Percentiles rank a stretch among this genome's conserved stretches.
Conservation (phyloP, 192 early-diverging fungal genomes). For the Paraglomus brasilianum region DNA sequence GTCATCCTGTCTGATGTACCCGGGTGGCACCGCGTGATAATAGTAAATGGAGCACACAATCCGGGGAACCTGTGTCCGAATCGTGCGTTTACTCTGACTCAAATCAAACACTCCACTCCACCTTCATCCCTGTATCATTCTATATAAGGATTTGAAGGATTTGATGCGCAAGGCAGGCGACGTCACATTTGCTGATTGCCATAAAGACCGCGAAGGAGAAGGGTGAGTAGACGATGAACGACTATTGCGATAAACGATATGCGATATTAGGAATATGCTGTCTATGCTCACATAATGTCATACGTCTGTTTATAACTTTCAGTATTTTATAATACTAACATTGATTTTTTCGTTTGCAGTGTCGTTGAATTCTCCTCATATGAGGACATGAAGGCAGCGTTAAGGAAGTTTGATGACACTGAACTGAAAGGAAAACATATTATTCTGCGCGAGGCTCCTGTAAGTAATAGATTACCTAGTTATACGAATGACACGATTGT, state of each 20-base stretch:
- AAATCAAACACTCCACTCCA: constrained; percentile 25
- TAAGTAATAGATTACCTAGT: no score
- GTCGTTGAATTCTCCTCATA: constrained; percentile 85
- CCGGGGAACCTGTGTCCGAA: constrained; percentile 23
- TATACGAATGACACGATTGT: neutral
- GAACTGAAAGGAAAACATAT: constrained; percentile 68
- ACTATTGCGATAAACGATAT: neutral
- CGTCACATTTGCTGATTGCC: constrained; percentile 90
- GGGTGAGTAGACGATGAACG: constrained; percentile 67
- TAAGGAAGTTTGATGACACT: constrained; percentile 79
- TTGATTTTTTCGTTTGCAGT: constrained; percentile 45
- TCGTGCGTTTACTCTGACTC: constrained; percentile 31
- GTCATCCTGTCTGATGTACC: constrained; percentile 36
- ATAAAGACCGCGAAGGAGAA: constrained; percentile 76
- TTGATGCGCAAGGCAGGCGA: constrained; percentile 92
- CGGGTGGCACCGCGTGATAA: constrained; percentile 37
- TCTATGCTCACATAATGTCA: neutral
- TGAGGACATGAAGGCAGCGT: constrained; percentile 81
- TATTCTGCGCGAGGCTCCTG: constrained; percentile 53
- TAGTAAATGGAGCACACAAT: constrained; percentile 37
- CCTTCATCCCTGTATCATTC: constrained; percentile 27
- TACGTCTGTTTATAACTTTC: constrained; percentile 2
- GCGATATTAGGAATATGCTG: neutral
- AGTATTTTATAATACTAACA: constrained; percentile 20
- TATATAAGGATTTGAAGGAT: constrained; percentile 91